A percentile compares a stretch with the other conserved stretches of the same genome.
Evolutionary conservation across 2,329 filamentous ascomycete genomes (phyloP).

Genomic region (Hypoxylon sp.): DNA sequence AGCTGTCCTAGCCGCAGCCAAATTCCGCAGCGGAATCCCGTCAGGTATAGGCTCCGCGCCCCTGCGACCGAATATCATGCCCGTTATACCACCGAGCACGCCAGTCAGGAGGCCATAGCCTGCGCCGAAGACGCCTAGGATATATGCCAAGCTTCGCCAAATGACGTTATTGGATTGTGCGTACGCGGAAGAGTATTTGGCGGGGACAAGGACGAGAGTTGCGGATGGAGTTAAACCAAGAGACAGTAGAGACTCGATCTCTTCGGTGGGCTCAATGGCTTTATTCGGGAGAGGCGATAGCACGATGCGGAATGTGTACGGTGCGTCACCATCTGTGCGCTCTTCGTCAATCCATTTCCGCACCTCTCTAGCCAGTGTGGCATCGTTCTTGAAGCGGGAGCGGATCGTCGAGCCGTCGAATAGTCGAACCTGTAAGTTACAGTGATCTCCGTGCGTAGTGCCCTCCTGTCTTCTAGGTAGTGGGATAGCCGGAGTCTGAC

Average conservation of each 20-base stretch:
- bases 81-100: slow-evolving; percentile 48
- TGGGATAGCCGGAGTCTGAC: slow-evolving; percentile 30
- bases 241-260: slow-evolving; percentile 74
- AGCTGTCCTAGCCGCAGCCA: slow-evolving; percentile 48
- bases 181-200: slow-evolving; percentile 62
- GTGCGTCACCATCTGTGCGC: slow-evolving; percentile 67
- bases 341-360: slow-evolving; percentile 81
- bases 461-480: slow-evolving; percentile 37
- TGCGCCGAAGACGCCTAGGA: slow-evolving; percentile 42
- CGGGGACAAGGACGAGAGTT: slow-evolving; percentile 84
- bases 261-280: slow-evolving; percentile 80
- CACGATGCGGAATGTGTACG: slow-evolving; percentile 88
- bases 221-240: slow-evolving; percentile 82
- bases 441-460: slow-evolving; percentile 51
- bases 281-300: slow-evolving; percentile 82
- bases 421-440: slow-evolving; percentile 81
- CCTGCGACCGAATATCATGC: slow-evolving; percentile 40
- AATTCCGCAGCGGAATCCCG: slow-evolving; percentile 49
- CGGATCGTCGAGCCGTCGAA: slow-evolving; percentile 87
- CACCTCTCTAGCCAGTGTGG: slow-evolving; percentile 74
- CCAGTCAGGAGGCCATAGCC: slow-evolving; percentile 39
- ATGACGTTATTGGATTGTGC: slow-evolving; percentile 49
- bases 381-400: slow-evolving; percentile 73
- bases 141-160: slow-evolving; percentile 39
- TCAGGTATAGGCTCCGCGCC: slow-evolving; percentile 24